These are phyloP conservation scores for Cercospora zeae-maydis DNA, from an alignment of 2,329 filamentous ascomycete species.

Conservation along the genomic window DNA sequence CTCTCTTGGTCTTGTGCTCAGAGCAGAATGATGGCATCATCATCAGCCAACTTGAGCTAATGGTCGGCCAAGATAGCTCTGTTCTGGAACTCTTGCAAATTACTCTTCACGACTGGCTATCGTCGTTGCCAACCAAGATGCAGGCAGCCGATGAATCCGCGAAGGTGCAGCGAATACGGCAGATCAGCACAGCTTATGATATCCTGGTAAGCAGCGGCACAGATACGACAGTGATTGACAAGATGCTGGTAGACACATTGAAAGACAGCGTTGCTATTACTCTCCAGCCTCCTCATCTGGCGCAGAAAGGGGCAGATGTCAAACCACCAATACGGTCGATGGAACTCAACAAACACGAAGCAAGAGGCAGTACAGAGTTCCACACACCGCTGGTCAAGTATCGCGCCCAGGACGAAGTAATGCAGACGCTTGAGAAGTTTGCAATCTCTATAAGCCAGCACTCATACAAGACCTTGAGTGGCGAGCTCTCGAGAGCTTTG, in stretches of 20 bases:
- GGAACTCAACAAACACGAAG: constrained; percentile 21
- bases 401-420: constrained; percentile 29
- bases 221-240: constrained; percentile 63
- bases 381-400: constrained; percentile 28
- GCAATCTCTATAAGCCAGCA: constrained; percentile 34
- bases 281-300: constrained; percentile 34
- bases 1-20: constrained; percentile 65
- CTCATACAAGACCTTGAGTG: constrained; percentile 46
- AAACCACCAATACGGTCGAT: constrained; percentile 26
- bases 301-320: constrained; percentile 13
- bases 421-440: constrained; percentile 31
- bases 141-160: constrained; percentile 76
- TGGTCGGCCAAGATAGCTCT: constrained; percentile 60
- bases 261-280: constrained; percentile 66
- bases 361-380: constrained; percentile 20
- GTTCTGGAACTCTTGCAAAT: constrained; percentile 64
- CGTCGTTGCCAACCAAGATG: constrained; percentile 75
- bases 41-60: constrained; percentile 50
- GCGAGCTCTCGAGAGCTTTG: constrained; percentile 62
- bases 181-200: constrained; percentile 70
- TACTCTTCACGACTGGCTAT: constrained; percentile 75
- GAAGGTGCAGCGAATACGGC: constrained; percentile 68
- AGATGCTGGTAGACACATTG: constrained; percentile 64
- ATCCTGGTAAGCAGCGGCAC: constrained; percentile 62
- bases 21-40: constrained; percentile 43